These are phyloP conservation scores for Pichia terricola DNA, from an alignment of 1,139 yeast genomes.

Conservation along the genomic window DNA sequence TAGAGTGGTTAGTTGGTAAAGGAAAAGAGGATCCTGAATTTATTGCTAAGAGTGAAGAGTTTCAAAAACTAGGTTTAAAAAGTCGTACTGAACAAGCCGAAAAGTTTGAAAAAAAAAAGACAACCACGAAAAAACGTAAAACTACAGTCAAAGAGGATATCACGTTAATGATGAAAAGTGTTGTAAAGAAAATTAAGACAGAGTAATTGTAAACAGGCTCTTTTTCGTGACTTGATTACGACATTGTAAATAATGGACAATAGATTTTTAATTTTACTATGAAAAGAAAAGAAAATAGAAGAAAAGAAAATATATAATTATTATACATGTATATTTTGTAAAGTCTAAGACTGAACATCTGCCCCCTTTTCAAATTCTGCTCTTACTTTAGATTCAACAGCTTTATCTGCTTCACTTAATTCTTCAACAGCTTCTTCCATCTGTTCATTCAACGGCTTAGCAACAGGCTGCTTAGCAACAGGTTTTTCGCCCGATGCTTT, in stretches of 20 bases:
- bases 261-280: too few relatives aligned
- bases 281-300: too few relatives aligned
- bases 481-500: constrained; percentile 19
- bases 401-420: too few relatives aligned
- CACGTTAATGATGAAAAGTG: constrained; percentile 15
- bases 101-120: constrained; percentile 24
- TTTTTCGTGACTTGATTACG: too few relatives aligned
- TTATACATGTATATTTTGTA: too few relatives aligned
- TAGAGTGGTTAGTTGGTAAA: constrained; percentile 61
- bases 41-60: constrained; percentile 35
- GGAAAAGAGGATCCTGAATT: constrained; percentile 47
- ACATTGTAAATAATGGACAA: neutral
- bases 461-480: constrained; percentile 17
- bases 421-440: constrained; percentile 6
- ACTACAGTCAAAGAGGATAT: constrained; percentile 13
- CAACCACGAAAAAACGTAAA: constrained; percentile 14
- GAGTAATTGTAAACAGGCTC: neutral
- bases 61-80: constrained; percentile 47
- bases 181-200: constrained; percentile 10
- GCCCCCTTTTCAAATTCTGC: too few relatives aligned
- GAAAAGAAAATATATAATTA: too few relatives aligned
- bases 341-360: too few relatives aligned
- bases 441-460: constrained; percentile 10
- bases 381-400: too few relatives aligned
- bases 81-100: constrained; percentile 35